phyloP scores from a whole-genome alignment of 768 basidiomycete species.

The Rhizopogon rudus region DNA sequence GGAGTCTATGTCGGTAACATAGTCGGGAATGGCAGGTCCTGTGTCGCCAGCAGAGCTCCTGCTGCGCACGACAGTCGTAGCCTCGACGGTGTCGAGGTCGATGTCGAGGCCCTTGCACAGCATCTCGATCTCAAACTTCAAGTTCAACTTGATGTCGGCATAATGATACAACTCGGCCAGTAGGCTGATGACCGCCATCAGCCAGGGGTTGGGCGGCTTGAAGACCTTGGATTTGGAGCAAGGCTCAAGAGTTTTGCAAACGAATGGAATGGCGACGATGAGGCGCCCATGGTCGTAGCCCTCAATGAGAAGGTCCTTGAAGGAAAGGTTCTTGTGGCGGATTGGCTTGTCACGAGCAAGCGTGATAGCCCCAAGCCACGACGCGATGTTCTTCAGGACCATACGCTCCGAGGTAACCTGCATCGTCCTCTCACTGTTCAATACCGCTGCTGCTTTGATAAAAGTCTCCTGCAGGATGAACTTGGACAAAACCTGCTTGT shows the following conservation, averaged over 20 bases:
- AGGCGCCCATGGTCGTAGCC: constrained; percentile 90
- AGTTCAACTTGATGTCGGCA: constrained; percentile 91
- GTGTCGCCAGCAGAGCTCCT: constrained; percentile 59
- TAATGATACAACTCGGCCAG: constrained; percentile 96
- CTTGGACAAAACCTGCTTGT: constrained; percentile 58
- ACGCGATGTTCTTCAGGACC: constrained; percentile 88
- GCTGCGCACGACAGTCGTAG: constrained; percentile 76
- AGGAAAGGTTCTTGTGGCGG: constrained; percentile 87
- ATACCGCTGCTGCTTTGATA: constrained; percentile 74
- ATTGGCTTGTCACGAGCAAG: constrained; percentile 91
- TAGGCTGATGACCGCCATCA: constrained; percentile 91
- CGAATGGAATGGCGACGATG: constrained; percentile 93
- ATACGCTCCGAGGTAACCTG: constrained; percentile 81
- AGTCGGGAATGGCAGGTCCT: constrained; percentile 69
- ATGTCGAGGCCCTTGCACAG: constrained; percentile 90
- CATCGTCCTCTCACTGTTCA: constrained; percentile 90
- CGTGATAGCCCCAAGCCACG: constrained; percentile 93
- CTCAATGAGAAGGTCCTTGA: constrained; percentile 96
- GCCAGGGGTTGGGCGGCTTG: constrained; percentile 96
- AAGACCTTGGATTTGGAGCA: constrained; percentile 89
- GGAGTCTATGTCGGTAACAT: constrained; percentile 75
- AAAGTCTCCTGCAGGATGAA: constrained; percentile 94
- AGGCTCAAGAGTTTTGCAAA: constrained; percentile 94
- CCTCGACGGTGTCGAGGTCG: constrained; percentile 80
- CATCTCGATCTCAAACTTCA: constrained; percentile 98